Percentiles rank a stretch among this genome's conserved stretches.
Conservation (phyloP, 2,329 filamentous ascomycete species). For the Colletotrichum abscissum region DNA sequence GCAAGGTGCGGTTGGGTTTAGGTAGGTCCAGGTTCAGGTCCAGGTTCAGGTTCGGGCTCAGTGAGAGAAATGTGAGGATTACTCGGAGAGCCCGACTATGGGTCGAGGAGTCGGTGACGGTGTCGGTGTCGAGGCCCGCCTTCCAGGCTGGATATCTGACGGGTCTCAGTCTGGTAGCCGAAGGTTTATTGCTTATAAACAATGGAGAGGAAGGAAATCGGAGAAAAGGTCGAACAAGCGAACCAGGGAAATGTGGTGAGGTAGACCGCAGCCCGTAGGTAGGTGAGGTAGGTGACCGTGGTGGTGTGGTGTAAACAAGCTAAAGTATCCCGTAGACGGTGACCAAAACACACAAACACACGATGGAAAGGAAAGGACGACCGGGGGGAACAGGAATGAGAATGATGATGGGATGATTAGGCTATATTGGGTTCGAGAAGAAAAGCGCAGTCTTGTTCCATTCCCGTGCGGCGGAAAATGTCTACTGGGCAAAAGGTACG, state of each 20-base stretch:
- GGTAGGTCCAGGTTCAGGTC: not conserved
- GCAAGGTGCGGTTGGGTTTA: not conserved
- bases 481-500: not conserved
- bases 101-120: constrained; percentile 1
- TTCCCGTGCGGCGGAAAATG: not conserved
- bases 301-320: constrained; percentile 2
- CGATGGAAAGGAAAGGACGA: not conserved
- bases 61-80: constrained; percentile 1
- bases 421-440: not conserved
- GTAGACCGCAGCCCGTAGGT: not conserved
- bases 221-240: not conserved
- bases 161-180: not conserved
- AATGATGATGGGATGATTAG: not conserved
- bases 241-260: not conserved
- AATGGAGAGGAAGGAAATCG: not conserved
- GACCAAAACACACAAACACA: not conserved
- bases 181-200: not conserved
- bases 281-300: not conserved
- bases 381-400: not conserved
- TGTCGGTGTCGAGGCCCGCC: not conserved
- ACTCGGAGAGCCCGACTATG: constrained; percentile 3
- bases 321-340: not conserved
- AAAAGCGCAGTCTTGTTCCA: not conserved
- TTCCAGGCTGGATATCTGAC: not conserved
- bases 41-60: not conserved